Evolutionary conservation across 176 grass and related monocot genomes (phyloP).

Genomic region (Aegilops speltoides): DNA sequence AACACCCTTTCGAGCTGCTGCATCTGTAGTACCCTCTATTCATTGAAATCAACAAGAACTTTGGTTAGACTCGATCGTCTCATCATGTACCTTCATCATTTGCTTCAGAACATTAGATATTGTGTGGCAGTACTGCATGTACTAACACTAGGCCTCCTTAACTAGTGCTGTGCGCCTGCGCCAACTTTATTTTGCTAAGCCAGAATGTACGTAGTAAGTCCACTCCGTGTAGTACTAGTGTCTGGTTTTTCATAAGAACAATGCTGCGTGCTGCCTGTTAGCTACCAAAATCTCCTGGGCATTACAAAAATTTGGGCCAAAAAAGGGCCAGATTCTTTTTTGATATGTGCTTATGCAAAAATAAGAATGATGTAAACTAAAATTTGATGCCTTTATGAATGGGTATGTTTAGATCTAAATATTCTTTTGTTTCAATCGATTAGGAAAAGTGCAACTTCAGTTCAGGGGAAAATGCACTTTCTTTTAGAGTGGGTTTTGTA

Average conservation of each 20-base stretch:
- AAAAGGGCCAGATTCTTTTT: background rate
- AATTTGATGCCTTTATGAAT: background rate
- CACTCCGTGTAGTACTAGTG: background rate
- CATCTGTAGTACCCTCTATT: conserved; percentile 97
- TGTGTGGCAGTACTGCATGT: background rate
- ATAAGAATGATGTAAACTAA: background rate
- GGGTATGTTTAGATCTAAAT: background rate
- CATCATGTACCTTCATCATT: background rate
- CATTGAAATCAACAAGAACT: conserved; percentile 33
- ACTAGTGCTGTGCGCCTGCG: background rate
- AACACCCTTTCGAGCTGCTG: conserved; percentile 97
- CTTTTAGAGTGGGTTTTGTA: background rate
- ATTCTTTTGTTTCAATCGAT: background rate
- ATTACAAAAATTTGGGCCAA: background rate
- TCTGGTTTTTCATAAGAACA: background rate
- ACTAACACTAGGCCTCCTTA: background rate
- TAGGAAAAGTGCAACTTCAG: background rate
- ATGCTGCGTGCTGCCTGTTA: background rate
- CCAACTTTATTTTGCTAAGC: background rate
- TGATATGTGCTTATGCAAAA: background rate
- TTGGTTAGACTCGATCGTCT: conserved; percentile 24
- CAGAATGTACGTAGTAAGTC: background rate
- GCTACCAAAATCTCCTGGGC: background rate
- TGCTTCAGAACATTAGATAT: background rate
- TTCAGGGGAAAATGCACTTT: background rate